Evolutionary conservation across 2,329 filamentous ascomycete genomes (phyloP).

Genomic region (Neospermospora avenae): DNA sequence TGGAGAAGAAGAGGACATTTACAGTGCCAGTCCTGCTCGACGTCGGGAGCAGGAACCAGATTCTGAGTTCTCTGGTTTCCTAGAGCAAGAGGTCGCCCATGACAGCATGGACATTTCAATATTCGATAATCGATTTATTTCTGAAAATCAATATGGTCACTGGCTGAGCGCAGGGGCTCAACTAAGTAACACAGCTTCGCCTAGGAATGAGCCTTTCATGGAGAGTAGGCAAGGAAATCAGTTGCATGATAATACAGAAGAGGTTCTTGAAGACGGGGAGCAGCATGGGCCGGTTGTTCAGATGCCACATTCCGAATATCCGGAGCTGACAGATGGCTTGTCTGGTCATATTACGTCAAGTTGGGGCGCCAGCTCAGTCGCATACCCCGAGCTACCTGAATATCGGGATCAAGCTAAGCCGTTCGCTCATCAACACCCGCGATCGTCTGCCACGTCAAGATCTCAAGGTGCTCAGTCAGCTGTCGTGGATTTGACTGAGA

Average conservation of each 20-base stretch:
- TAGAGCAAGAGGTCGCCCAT: not conserved
- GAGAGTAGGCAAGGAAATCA: slow-evolving; percentile 16
- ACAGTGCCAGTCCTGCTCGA: slow-evolving; percentile 19
- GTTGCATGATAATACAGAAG: slow-evolving; percentile 14
- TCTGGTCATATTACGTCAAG: not conserved
- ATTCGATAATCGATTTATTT: not conserved
- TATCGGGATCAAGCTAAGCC: not conserved
- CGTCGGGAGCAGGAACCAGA: not conserved
- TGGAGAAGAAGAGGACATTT: slow-evolving; percentile 16
- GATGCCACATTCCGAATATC: not conserved
- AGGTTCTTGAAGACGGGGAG: slow-evolving; percentile 6
- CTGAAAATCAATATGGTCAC: slow-evolving; percentile 23
- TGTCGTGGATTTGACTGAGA: slow-evolving; percentile 29
- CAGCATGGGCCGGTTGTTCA: not conserved
- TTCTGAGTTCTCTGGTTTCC: slow-evolving; percentile 1
- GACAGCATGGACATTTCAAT: not conserved
- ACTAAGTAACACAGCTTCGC: slow-evolving; percentile 11
- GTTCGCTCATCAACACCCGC: slow-evolving; percentile 1
- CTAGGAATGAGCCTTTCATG: slow-evolving; percentile 5
- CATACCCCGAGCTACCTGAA: slow-evolving; percentile 24
- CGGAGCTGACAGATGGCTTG: not conserved
- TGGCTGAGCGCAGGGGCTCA: slow-evolving; percentile 20
- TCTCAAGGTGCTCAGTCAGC: slow-evolving; percentile 27
- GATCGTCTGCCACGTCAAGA: slow-evolving; percentile 21
- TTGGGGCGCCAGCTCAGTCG: not conserved